Conservation (phyloP, 768 basidiomycete species). For the Fomitopsis serialis region DNA sequence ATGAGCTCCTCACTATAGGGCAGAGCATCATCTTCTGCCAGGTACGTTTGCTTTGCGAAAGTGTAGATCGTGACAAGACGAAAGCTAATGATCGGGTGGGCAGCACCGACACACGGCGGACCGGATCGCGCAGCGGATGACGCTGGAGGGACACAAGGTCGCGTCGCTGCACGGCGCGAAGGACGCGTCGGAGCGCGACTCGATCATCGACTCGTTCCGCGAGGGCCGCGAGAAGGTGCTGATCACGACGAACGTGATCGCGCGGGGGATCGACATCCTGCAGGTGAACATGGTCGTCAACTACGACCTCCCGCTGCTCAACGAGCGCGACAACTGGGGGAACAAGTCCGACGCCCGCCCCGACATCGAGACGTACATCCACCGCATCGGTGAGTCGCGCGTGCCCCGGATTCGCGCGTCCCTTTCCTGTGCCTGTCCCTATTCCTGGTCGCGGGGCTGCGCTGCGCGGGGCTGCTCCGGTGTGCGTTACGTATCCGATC, state of each 20-base stretch:
- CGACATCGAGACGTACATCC: constrained; percentile 96
- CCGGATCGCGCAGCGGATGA: constrained; percentile 86
- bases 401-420: no score
- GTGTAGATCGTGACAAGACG: neutral
- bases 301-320: constrained; percentile 89
- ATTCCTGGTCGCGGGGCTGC: no score
- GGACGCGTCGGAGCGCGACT: constrained; percentile 83
- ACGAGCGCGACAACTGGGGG: constrained; percentile 49
- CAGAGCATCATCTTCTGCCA: constrained; percentile 99
- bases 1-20: constrained; percentile 87
- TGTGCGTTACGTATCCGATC: neutral
- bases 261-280: constrained; percentile 95
- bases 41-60: constrained; percentile 39
- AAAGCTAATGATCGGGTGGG: neutral
- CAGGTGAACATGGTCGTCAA: constrained; percentile 99
- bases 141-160: constrained; percentile 90
- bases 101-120: constrained; percentile 92
- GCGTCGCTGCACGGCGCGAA: constrained; percentile 95
- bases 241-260: constrained; percentile 98
- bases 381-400: constrained; percentile 77
- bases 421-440: no score
- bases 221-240: constrained; percentile 95
- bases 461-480: neutral
- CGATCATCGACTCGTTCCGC: constrained; percentile 91
- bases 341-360: constrained; percentile 51